A percentile compares a stretch with the other conserved stretches of the same genome.
Conservation (phyloP, 331 rosid genomes). For the Rhamnella rubrinervis region DNA sequence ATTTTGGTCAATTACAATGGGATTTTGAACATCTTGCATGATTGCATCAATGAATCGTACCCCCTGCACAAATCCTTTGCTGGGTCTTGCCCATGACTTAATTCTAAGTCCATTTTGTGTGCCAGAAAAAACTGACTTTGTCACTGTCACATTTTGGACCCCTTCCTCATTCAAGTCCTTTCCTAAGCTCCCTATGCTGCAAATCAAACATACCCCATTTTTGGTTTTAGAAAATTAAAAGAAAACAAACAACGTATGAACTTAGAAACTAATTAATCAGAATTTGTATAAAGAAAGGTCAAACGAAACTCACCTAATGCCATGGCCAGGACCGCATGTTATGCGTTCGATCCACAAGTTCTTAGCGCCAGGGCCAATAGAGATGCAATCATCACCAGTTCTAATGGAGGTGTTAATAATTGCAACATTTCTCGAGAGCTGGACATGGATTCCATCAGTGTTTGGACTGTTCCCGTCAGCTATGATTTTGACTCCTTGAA, state of each 20-base stretch:
- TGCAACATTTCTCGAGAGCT: constrained; percentile 32
- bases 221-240: too few species aligned
- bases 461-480: constrained; percentile 55
- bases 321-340: constrained; percentile 49
- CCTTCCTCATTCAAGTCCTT: constrained; percentile 39
- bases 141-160: constrained; percentile 50
- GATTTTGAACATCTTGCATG: constrained; percentile 23
- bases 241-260: too few species aligned
- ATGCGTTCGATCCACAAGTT: constrained; percentile 37
- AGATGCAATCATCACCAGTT: constrained; percentile 46
- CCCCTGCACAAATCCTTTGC: constrained; percentile 9
- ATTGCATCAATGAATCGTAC: constrained; percentile 1
- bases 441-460: constrained; percentile 70
- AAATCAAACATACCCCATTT: neutral
- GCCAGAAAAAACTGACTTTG: constrained; percentile 25
- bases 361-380: constrained; percentile 42
- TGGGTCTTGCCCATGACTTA: constrained; percentile 47
- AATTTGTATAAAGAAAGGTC: neutral
- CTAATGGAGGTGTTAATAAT: constrained; percentile 23
- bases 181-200: constrained; percentile 51
- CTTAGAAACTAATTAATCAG: too few species aligned
- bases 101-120: constrained; percentile 41
- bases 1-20: constrained; percentile 30
- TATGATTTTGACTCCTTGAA: constrained; percentile 29
- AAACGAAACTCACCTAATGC: constrained; percentile 28